Percentiles rank a stretch among this genome's conserved stretches.
phyloP scores from a whole-genome alignment of 2,329 filamentous ascomycete genomes.

The Chaetomiaceae sp. region DNA sequence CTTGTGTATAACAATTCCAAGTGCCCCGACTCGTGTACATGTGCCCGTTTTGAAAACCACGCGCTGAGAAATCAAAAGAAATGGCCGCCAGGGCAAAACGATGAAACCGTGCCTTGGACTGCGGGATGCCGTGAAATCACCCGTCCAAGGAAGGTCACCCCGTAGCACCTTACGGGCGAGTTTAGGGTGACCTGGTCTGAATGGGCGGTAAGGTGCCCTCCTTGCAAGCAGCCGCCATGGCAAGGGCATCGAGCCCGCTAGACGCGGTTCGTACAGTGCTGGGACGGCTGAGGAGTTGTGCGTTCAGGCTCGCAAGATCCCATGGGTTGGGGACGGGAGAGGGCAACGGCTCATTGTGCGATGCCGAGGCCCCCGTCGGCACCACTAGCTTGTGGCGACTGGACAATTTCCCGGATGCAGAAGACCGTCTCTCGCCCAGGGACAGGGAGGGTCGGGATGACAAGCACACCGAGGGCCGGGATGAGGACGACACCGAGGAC shows the following conservation, averaged over 20 bases:
- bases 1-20: neutral
- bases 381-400: too few species aligned
- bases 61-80: neutral
- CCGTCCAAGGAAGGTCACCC: too few species aligned
- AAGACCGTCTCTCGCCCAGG: constrained; percentile 24
- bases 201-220: too few species aligned
- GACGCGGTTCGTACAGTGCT: constrained; percentile 26
- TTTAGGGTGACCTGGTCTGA: too few species aligned
- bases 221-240: constrained; percentile 50
- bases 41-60: constrained; percentile 13
- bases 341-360: constrained; percentile 20
- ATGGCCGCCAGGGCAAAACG: too few species aligned
- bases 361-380: too few species aligned
- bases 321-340: constrained; percentile 24
- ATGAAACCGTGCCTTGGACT: too few species aligned
- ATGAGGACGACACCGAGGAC: neutral
- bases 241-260: constrained; percentile 51
- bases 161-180: too few species aligned
- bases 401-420: constrained; percentile 9
- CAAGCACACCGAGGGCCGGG: too few species aligned
- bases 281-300: neutral
- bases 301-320: neutral
- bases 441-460: too few species aligned
- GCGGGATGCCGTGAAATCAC: too few species aligned
- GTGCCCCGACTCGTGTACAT: constrained; percentile 13